phyloP scores from a whole-genome alignment of 2,329 filamentous ascomycete species.

The Xylariaceae sp. region DNA sequence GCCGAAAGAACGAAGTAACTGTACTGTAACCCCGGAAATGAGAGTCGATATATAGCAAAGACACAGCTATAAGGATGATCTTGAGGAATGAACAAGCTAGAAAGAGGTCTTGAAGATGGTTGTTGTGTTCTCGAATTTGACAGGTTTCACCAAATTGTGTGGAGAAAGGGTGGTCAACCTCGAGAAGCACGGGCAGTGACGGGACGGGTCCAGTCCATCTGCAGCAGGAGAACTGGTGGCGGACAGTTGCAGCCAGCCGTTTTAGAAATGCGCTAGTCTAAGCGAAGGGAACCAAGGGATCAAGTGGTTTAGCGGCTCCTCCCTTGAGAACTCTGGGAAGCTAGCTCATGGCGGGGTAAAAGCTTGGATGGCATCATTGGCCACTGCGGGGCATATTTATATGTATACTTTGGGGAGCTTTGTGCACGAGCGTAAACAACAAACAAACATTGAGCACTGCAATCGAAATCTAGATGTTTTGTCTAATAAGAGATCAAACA shows the following conservation, averaged over 20 bases:
- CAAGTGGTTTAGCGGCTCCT: too few species aligned
- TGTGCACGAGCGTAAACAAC: too few species aligned
- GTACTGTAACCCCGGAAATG: constrained; percentile 1
- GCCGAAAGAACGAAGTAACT: background rate
- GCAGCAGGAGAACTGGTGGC: too few species aligned
- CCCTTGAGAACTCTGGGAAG: too few species aligned
- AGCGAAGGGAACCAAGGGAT: too few species aligned
- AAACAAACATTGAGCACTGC: too few species aligned
- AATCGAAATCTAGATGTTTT: too few species aligned
- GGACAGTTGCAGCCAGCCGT: constrained; percentile 19
- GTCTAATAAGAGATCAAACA: too few species aligned
- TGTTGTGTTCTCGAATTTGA: constrained; percentile 41
- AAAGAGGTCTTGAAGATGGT: constrained; percentile 16
- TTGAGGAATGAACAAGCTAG: background rate
- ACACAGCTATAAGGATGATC: constrained; percentile 3
- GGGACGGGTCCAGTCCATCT: too few species aligned
- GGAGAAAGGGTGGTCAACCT: constrained; percentile 32
- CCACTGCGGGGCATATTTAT: background rate
- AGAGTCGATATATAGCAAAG: constrained; percentile 13
- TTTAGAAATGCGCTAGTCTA: too few species aligned
- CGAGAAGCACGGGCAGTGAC: too few species aligned
- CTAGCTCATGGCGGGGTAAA: constrained; percentile 20
- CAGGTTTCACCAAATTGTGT: constrained; percentile 47
- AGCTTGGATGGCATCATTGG: constrained; percentile 21
- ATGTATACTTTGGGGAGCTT: too few species aligned